Conservation (phyloP, 345 rosid genomes). For the Mallotus nudiflorus region DNA sequence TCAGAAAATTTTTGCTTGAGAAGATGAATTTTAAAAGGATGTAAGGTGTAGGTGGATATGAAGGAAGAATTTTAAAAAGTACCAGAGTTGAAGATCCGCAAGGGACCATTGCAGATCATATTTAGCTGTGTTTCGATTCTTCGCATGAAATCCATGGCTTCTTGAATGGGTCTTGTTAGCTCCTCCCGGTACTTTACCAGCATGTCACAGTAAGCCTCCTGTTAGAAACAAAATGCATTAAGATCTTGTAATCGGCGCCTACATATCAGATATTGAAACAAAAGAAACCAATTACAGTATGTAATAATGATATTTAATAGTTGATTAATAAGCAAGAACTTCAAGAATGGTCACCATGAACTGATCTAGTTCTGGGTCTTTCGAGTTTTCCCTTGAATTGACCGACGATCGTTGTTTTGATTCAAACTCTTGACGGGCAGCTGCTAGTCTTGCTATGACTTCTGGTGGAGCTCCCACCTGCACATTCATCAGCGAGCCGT, state of each 20-base stretch:
- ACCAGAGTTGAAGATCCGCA: slow-evolving; percentile 80
- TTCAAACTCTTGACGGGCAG: slow-evolving; percentile 77
- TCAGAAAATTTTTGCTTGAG: too few relatives aligned
- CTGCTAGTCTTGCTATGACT: slow-evolving; percentile 61
- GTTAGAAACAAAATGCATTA: slow-evolving; percentile 1
- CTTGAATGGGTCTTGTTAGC: slow-evolving; percentile 86
- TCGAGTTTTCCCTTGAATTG: slow-evolving; percentile 40
- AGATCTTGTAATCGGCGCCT: too few relatives aligned
- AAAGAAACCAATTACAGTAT: not conserved
- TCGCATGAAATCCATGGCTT: slow-evolving; percentile 98
- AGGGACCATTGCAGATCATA: slow-evolving; percentile 68
- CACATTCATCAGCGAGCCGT: not conserved
- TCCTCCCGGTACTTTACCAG: slow-evolving; percentile 91
- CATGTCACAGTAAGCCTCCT: slow-evolving; percentile 98
- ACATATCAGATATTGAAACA: too few relatives aligned
- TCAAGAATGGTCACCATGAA: slow-evolving; percentile 69
- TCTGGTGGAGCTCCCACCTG: slow-evolving; percentile 99
- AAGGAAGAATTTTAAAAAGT: slow-evolving; percentile 14
- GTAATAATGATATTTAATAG: not conserved
- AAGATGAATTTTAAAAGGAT: not conserved
- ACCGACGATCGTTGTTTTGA: slow-evolving; percentile 55
- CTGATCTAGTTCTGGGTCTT: slow-evolving; percentile 97
- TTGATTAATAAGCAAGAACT: not conserved
- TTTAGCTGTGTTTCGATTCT: slow-evolving; percentile 88
- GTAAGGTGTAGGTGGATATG: not conserved